Evolutionary conservation across 2,329 filamentous ascomycete species (phyloP).

Genomic region (Colletotrichum nymphaeae): DNA sequence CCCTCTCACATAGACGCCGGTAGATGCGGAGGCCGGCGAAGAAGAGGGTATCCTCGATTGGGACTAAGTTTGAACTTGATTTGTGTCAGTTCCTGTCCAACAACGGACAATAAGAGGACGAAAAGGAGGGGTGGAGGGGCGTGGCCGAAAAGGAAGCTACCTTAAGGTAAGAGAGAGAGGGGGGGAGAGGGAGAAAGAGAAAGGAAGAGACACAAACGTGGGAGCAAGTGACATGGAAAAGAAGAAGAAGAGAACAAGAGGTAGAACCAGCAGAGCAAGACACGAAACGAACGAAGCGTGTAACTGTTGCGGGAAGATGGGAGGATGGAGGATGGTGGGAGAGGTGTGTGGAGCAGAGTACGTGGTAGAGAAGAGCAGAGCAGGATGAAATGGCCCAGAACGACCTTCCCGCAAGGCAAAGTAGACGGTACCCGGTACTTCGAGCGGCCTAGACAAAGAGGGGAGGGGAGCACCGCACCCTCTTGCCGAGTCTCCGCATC

Average conservation of each 20-base stretch:
- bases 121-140: not conserved
- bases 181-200: not conserved
- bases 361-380: not conserved
- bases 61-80: constrained; percentile 9
- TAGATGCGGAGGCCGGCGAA: not conserved
- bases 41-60: not conserved
- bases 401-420: not conserved
- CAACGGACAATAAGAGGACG: constrained; percentile 4
- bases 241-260: not conserved
- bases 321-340: not conserved
- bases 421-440: constrained; percentile 18
- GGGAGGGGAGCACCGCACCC: not conserved
- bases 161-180: not conserved
- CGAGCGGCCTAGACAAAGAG: not conserved
- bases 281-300: not conserved
- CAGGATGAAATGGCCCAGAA: not conserved
- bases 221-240: not conserved
- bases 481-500: not conserved
- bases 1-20: not conserved
- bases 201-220: not conserved
- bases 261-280: not conserved
- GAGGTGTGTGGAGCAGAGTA: not conserved
- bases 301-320: not conserved
- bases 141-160: not conserved
- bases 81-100: constrained; percentile 12